Conservation (phyloP, 1,139 yeast genomes). For the Geotrichum europaeum region DNA sequence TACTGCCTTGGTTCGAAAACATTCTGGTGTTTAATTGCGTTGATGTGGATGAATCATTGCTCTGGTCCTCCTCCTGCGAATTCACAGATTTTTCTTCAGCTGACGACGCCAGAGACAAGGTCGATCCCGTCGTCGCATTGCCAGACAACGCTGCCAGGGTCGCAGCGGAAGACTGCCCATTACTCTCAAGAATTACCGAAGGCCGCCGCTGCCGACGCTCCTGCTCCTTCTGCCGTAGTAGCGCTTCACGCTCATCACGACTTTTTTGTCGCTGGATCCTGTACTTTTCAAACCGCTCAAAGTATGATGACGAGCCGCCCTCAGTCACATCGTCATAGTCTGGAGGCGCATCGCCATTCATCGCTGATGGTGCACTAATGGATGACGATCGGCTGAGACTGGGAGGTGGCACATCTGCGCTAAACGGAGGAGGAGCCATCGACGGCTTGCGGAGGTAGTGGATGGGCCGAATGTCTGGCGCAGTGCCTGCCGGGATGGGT, state of each 20-base stretch:
- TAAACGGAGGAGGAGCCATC: slow-evolving; percentile 43
- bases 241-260: not conserved
- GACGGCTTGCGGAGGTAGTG: slow-evolving; percentile 41
- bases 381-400: slow-evolving; percentile 18
- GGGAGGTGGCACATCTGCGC: slow-evolving; percentile 38
- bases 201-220: not conserved
- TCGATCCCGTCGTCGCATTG: not conserved
- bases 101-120: not conserved
- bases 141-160: not conserved
- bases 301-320: not conserved
- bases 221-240: not conserved
- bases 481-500: slow-evolving; percentile 7
- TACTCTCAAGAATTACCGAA: not conserved
- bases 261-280: not conserved
- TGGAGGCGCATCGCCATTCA: slow-evolving; percentile 24
- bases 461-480: slow-evolving; percentile 32
- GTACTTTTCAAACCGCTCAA: slow-evolving; percentile 5
- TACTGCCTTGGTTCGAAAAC: not conserved
- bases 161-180: not conserved
- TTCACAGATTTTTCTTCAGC: not conserved
- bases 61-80: not conserved
- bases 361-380: slow-evolving; percentile 2
- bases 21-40: not conserved
- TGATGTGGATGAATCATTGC: not conserved
- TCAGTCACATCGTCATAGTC: slow-evolving; percentile 8